Base-by-base conservation (phyloP, 1,139 yeast species). In the Suhomyces yuchorum region DNA sequence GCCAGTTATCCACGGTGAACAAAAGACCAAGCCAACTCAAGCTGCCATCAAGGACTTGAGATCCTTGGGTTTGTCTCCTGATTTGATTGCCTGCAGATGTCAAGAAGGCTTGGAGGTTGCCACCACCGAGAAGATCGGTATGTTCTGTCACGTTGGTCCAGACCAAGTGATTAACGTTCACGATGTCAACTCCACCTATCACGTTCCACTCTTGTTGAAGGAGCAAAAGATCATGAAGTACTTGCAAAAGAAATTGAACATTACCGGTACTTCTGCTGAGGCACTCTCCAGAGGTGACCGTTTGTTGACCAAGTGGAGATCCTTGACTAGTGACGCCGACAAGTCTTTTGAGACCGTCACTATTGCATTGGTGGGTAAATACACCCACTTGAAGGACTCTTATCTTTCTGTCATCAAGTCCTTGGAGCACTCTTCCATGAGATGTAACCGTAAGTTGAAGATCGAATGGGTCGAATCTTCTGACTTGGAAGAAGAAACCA, bases 121-220 rank as follows among this genome's bases (percentile, higher is more conserved):
- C 56, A 91, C 97, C 33, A 89, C 87, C 65, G 95, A 88, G 55
- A 93, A 93, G 73, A 93, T 93, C 64, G 95, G 97, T 52, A 93
- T 95, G 99, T 93, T 93, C 74, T 93, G 99, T 71, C 99, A 95
- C 65, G 99, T 93, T 58, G 98, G 97, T 20, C 91, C 96, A 20
- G 91, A 92, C 50, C 99, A 95, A 73, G 99, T 93, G 46, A 81
- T 95, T 60, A 97, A 96, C 44, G 97, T 93, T 50, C 96, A 92
- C 65, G 99, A 95, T 70, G 96, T 93, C 60, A 89, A 89, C 74
- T 89, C 97, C 11, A 93, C 99, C 46, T 93, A 93, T 70, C 99
- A 95, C 67, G 98, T 93, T 58, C 99, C 99, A 46, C 78, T 93
- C 57, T 77, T 93, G 65, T 80, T 93, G 60, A 82, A 86, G 63